A percentile compares a stretch with the other conserved stretches of the same genome.
phyloP scores from a whole-genome alignment of 1,284 basidiomycete genomes.

The Ganoderma sinense region DNA sequence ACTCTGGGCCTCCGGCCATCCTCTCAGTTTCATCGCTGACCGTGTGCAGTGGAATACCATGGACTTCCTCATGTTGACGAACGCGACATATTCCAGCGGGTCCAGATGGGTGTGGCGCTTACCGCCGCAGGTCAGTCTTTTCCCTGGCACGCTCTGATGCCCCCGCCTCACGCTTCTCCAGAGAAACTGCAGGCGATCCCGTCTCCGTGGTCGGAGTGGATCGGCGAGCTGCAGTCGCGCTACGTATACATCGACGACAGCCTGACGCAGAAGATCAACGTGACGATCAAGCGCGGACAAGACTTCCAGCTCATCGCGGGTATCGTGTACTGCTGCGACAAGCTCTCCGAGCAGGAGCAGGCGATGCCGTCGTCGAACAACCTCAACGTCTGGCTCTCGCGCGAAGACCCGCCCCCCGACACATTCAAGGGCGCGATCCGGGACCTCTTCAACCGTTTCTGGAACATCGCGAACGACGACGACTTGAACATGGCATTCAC shows the following conservation, averaged over 20 bases:
- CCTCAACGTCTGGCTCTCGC: slow-evolving; percentile 64
- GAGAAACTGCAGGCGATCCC: slow-evolving; percentile 78
- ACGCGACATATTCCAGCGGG: slow-evolving; percentile 80
- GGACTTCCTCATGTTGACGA: slow-evolving; percentile 55
- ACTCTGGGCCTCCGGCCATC: not conserved
- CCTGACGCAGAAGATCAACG: slow-evolving; percentile 58
- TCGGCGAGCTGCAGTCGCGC: slow-evolving; percentile 58
- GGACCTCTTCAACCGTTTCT: slow-evolving; percentile 58
- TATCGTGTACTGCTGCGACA: slow-evolving; percentile 68
- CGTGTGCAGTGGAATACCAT: slow-evolving; percentile 61
- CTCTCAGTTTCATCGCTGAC: not conserved
- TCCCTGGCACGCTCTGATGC: not conserved
- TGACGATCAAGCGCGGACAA: slow-evolving; percentile 69
- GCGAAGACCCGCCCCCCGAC: slow-evolving; percentile 50
- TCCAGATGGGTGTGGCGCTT: slow-evolving; percentile 77
- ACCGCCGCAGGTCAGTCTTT: slow-evolving; percentile 63
- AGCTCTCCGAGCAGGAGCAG: slow-evolving; percentile 54
- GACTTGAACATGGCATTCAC: slow-evolving; percentile 53
- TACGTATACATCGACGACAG: slow-evolving; percentile 61
- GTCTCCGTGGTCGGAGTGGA: slow-evolving; percentile 65
- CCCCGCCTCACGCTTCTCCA: slow-evolving; percentile 35
- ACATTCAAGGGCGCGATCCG: slow-evolving; percentile 59
- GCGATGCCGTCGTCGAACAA: slow-evolving; percentile 58
- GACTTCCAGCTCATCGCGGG: slow-evolving; percentile 76
- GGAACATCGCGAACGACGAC: slow-evolving; percentile 54